Evolutionary conservation across 2,329 filamentous ascomycete species (phyloP).

Genomic region (Whalleya microplaca): DNA sequence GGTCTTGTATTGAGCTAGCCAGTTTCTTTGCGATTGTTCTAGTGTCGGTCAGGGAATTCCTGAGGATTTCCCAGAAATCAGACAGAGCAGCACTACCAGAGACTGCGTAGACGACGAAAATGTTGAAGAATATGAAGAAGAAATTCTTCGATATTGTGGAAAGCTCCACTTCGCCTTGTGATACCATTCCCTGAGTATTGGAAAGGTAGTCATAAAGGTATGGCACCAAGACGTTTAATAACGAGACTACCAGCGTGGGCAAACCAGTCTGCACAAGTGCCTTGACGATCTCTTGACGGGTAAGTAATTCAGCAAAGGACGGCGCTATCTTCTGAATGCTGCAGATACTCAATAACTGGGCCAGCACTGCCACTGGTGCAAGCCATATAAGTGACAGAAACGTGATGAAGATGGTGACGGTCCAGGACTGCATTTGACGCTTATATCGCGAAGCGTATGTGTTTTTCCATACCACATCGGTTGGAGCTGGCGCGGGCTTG

Average conservation of each 20-base stretch:
- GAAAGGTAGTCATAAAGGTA: constrained; percentile 95
- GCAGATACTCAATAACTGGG: constrained; percentile 78
- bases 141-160: constrained; percentile 98
- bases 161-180: constrained; percentile 89
- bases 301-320: constrained; percentile 67
- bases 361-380: constrained; percentile 76
- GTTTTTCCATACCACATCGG: constrained; percentile 94
- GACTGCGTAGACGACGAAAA: constrained; percentile 92
- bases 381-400: constrained; percentile 89
- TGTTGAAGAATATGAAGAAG: constrained; percentile 99
- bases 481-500: constrained; percentile 82
- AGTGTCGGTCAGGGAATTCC: constrained; percentile 77
- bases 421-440: constrained; percentile 80
- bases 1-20: constrained; percentile 71
- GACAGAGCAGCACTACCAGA: constrained; percentile 74
- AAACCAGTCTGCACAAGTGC: constrained; percentile 86
- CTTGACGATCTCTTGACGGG: constrained; percentile 69
- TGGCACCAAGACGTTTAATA: constrained; percentile 87
- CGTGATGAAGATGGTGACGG: constrained; percentile 80
- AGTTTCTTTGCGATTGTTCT: constrained; percentile 76
- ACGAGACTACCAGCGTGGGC: constrained; percentile 81
- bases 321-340: constrained; percentile 77
- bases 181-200: constrained; percentile 91
- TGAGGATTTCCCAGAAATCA: constrained; percentile 72
- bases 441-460: constrained; percentile 79